A percentile compares a stretch with the other conserved stretches of the same genome.
Evolutionary conservation across 2,329 filamentous ascomycete genomes (phyloP).

Genomic region (Monilinia aucupariae): DNA sequence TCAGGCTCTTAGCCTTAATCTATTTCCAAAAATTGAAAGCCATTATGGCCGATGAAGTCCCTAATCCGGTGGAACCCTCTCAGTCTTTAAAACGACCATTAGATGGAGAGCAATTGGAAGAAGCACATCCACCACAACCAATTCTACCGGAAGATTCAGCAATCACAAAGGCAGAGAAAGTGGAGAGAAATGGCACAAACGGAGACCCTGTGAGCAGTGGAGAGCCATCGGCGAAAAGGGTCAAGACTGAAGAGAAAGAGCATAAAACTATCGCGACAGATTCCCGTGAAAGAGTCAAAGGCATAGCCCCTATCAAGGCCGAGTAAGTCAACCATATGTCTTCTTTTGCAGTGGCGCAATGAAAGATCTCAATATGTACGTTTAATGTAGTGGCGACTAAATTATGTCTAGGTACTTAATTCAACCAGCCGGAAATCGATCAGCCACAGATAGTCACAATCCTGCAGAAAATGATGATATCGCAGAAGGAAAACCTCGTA

Average conservation of each 20-base stretch:
- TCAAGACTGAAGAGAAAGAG: constrained; percentile 34
- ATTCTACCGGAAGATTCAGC: constrained; percentile 31
- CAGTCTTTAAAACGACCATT: constrained; percentile 31
- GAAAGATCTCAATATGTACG: not conserved
- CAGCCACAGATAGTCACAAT: constrained; percentile 36
- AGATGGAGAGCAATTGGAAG: constrained; percentile 21
- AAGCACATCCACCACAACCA: constrained; percentile 26
- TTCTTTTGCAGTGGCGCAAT: not conserved
- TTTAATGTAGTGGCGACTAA: constrained; percentile 6
- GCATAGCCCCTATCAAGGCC: constrained; percentile 33
- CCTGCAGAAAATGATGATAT: constrained; percentile 43
- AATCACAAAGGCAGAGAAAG: constrained; percentile 33
- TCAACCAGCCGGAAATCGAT: constrained; percentile 20
- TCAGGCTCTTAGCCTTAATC: no score
- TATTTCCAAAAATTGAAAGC: not conserved
- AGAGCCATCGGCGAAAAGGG: constrained; percentile 27
- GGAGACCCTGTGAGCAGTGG: constrained; percentile 22
- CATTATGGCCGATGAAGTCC: constrained; percentile 23
- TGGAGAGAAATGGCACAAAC: constrained; percentile 27
- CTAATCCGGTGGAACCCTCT: constrained; percentile 24
- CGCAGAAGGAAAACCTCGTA: constrained; percentile 44
- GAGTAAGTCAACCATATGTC: constrained; percentile 28
- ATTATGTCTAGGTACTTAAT: constrained; percentile 31
- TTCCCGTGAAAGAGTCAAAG: constrained; percentile 30
- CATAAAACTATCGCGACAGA: constrained; percentile 24